A percentile compares a stretch with the other conserved stretches of the same genome.
phyloP scores from a whole-genome alignment of 1,139 yeast species.

The Geotrichum klebahnii region DNA sequence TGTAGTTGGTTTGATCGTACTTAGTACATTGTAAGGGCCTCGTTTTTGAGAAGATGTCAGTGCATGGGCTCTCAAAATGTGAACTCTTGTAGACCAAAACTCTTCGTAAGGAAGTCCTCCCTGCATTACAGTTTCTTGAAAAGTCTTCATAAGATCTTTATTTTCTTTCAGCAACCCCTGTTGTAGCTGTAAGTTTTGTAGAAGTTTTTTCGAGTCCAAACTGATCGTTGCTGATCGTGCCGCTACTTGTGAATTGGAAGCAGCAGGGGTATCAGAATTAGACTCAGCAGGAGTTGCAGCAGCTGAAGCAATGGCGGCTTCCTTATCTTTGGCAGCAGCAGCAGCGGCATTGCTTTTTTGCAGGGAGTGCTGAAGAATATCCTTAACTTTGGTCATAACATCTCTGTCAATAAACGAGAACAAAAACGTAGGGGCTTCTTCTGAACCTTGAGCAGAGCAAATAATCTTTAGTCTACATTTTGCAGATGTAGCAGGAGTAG shows the following conservation, averaged over 20 bases:
- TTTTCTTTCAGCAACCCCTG: conserved; percentile 71
- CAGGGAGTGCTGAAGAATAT: conserved; percentile 63
- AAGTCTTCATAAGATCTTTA: conserved; percentile 64
- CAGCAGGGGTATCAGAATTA: conserved; percentile 30
- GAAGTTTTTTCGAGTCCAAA: conserved; percentile 48
- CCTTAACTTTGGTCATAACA: conserved; percentile 72
- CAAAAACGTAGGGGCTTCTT: conserved; percentile 46
- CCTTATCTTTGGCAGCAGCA: conserved; percentile 38
- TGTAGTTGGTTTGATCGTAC: conserved; percentile 87
- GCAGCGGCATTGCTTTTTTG: conserved; percentile 21
- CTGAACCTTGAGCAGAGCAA: conserved; percentile 37
- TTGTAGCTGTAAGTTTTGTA: conserved; percentile 71
- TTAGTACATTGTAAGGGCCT: conserved; percentile 90
- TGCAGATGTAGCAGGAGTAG: conserved; percentile 66
- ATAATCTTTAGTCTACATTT: conserved; percentile 63
- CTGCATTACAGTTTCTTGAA: conserved; percentile 83
- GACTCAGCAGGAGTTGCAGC: conserved; percentile 35
- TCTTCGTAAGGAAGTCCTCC: conserved; percentile 72
- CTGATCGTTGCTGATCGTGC: conserved; percentile 7
- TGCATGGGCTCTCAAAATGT: conserved; percentile 78
- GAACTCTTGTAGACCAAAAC: conserved; percentile 85
- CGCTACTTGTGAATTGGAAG: conserved; percentile 28
- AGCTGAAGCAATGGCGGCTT: conserved; percentile 37
- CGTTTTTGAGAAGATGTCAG: conserved; percentile 75
- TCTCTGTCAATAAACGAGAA: conserved; percentile 68